phyloP scores from a whole-genome alignment of 345 rosid genomes.

The Moringa oleifera region DNA sequence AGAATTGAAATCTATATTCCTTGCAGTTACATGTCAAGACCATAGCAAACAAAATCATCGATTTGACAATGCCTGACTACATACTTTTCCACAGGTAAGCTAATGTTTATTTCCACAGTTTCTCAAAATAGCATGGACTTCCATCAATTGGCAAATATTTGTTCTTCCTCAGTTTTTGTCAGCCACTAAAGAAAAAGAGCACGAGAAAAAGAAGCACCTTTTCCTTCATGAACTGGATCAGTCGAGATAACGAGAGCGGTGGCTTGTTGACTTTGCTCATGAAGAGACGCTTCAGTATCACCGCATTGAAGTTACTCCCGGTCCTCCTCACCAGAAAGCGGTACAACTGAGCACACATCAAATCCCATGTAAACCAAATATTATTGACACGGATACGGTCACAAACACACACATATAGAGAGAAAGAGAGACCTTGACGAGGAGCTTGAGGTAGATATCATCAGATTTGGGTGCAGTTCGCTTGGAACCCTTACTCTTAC shows the following conservation, averaged over 20 bases:
- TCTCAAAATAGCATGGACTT: no score
- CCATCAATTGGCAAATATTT: no score
- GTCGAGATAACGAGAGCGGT: conserved; percentile 58
- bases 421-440: conserved; percentile 51
- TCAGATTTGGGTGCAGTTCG: conserved; percentile 65
- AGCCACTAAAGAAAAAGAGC: no score
- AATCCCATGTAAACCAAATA: neutral
- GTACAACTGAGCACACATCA: conserved; percentile 36
- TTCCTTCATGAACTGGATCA: conserved; percentile 41
- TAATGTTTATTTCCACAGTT: no score
- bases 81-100: no score
- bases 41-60: neutral
- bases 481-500: conserved; percentile 71
- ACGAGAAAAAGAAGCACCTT: conserved; percentile 35
- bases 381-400: no score
- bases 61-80: no score
- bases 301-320: conserved; percentile 67
- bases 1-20: no score
- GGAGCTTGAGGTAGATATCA: conserved; percentile 74
- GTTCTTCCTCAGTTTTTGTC: no score
- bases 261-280: conserved; percentile 74
- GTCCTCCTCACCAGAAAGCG: conserved; percentile 74
- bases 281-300: conserved; percentile 65
- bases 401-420: neutral
- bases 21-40: no score